Base-by-base conservation (phyloP, 306 rosid species). In the Begonia peltatifolia region DNA sequence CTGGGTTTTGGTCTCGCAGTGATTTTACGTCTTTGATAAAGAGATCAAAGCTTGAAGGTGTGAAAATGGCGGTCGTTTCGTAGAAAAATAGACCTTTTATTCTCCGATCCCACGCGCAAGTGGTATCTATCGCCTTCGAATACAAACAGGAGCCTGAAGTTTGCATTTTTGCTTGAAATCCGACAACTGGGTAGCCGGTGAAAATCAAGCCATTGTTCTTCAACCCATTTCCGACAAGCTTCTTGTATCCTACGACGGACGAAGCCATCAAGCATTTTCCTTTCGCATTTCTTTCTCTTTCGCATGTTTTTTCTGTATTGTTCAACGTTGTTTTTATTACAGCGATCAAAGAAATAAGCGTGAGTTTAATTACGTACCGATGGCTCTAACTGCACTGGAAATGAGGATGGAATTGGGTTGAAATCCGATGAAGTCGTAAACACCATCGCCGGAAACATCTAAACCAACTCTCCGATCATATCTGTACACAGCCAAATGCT, bases 41-140 rank as follows among this genome's bases (percentile, higher is more conserved):
- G 67, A 64, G 62, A 1, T 50, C 57, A 10, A 82, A 77, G 42
- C 13, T 69, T 1, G 76, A 11, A 12, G 76, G 75, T 1, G 79
- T 50, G 65, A 87, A 87, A 16, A 79, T 77, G 15, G 95, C 84
- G 0, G 86, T 82, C 42, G 71, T 73, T 56, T 87, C 86, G 14
- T 71, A 87, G 54, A 82, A 87, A 73, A 71, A 77, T 10, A 87
- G 68, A 12, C 95, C 88, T 6, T 74, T 66, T 66, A 79, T 73
- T 76, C 93, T 71, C 56, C 93, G 93, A 69, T 87, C 93, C 93
- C 93, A 87, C 15, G 86, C 69, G 66, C 95, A 82, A 0, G 93
- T 4, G 0, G 57, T 67, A 46, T 60, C 81, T 1, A 41, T 0
- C 47, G 14, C 58, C 30, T 71, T 59, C 22, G 93, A 74, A 38